These are phyloP conservation scores for Paratrypanosoma confusum DNA, from an alignment of 208 protist species.

Conservation along the genomic window DNA sequence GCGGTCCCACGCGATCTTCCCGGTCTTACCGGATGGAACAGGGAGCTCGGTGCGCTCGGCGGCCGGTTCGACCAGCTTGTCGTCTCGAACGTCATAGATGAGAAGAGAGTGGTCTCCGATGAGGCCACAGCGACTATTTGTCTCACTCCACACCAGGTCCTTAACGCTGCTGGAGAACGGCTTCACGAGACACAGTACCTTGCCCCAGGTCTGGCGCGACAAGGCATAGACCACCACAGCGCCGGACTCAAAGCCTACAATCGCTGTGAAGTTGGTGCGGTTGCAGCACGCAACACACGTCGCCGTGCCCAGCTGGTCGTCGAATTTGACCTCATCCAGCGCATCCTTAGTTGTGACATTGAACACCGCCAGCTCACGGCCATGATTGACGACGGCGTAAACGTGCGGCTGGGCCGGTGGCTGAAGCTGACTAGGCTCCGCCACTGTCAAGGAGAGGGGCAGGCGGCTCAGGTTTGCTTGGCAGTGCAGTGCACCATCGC, in stretches of 20 bases:
- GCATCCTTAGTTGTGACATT: conserved; percentile 32
- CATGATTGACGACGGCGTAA: conserved; percentile 55
- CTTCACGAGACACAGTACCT: not conserved
- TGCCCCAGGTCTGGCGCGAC: conserved; percentile 1
- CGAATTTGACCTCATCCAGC: conserved; percentile 60
- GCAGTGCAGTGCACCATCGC: conserved; percentile 58
- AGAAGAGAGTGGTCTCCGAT: too few species aligned
- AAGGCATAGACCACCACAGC: conserved; percentile 25
- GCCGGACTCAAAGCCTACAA: conserved; percentile 50
- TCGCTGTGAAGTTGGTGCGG: conserved; percentile 19
- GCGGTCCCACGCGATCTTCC: too few species aligned
- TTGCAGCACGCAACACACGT: conserved; percentile 17
- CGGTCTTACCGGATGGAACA: too few species aligned
- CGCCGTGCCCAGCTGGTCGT: conserved; percentile 53
- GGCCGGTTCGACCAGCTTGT: too few species aligned
- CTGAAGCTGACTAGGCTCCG: conserved; percentile 9
- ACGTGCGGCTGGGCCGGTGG: conserved; percentile 14
- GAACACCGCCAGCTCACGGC: conserved; percentile 32
- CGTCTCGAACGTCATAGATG: too few species aligned
- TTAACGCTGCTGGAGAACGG: too few species aligned
- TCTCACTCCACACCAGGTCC: too few species aligned
- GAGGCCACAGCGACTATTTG: too few species aligned
- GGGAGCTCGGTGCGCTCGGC: too few species aligned
- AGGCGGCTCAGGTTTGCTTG: conserved; percentile 28
- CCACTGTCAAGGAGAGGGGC: conserved; percentile 50